Percentiles rank a stretch among this genome's conserved stretches.
Conservation (phyloP, 768 basidiomycete genomes). For the Pleurotus ostreatus region DNA sequence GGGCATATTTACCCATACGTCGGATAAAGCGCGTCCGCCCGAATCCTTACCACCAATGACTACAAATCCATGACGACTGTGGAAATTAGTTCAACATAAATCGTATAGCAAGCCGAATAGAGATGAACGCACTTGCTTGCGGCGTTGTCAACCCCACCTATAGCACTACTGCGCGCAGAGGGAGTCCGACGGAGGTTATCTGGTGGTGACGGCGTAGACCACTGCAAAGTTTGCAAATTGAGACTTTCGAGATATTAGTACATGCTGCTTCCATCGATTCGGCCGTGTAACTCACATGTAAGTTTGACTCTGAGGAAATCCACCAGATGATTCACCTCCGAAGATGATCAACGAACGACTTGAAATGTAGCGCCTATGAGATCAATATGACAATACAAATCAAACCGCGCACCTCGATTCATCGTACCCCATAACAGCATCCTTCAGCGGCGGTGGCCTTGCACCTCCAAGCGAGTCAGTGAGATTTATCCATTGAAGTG, state of each 20-base stretch:
- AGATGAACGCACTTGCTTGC: conserved; percentile 69
- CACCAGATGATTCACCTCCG: conserved; percentile 68
- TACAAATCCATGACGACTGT: conserved; percentile 70
- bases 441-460: conserved; percentile 60
- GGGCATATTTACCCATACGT: conserved; percentile 62
- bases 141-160: conserved; percentile 67
- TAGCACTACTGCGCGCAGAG: conserved; percentile 58
- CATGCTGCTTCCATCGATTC: no score
- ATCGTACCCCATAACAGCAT: conserved; percentile 66
- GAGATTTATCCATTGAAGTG: conserved; percentile 76
- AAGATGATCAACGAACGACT: conserved; percentile 66
- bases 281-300: conserved; percentile 48
- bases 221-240: conserved; percentile 54
- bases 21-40: conserved; percentile 51
- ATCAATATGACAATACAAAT: conserved; percentile 6
- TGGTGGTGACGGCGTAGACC: conserved; percentile 57
- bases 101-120: conserved; percentile 3
- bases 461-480: conserved; percentile 52
- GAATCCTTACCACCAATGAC: conserved; percentile 66
- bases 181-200: conserved; percentile 43
- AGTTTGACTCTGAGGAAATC: conserved; percentile 59
- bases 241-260: conserved; percentile 35
- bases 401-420: conserved; percentile 31
- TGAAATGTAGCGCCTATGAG: conserved; percentile 27
- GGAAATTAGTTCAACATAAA: conserved; percentile 13